These are phyloP conservation scores for Entomortierella lignicola DNA, from an alignment of 192 early-diverging fungal species.

Conservation along the genomic window DNA sequence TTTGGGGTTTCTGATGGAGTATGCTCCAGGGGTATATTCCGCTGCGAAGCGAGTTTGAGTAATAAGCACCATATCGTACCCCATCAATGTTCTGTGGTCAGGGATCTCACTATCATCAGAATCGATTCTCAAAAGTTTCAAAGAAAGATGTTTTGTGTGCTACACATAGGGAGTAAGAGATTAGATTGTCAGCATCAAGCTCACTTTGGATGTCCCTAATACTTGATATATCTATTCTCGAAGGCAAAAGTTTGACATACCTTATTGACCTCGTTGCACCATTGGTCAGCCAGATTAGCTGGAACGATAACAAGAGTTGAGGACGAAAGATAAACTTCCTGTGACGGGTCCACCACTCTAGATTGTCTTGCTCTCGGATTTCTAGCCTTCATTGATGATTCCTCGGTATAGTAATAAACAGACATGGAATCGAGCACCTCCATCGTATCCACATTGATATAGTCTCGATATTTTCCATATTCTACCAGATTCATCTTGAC, in stretches of 20 bases:
- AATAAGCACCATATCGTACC: slow-evolving; percentile 80
- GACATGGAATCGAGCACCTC: slow-evolving; percentile 56
- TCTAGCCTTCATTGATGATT: slow-evolving; percentile 18
- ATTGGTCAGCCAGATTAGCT: slow-evolving; percentile 71
- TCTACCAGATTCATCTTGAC: slow-evolving; percentile 59
- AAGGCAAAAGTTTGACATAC: slow-evolving; percentile 34
- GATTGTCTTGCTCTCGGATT: not conserved
- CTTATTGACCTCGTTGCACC: slow-evolving; percentile 84
- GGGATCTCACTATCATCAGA: slow-evolving; percentile 61
- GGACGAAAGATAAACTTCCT: slow-evolving; percentile 69
- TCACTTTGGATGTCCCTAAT: no score
- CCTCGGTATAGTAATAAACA: slow-evolving; percentile 66
- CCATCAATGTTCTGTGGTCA: slow-evolving; percentile 59
- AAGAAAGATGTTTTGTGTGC: slow-evolving; percentile 64
- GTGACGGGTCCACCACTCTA: not conserved
- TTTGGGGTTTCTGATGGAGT: slow-evolving; percentile 8
- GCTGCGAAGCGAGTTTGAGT: slow-evolving; percentile 69
- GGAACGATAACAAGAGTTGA: slow-evolving; percentile 74
- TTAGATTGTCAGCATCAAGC: no score
- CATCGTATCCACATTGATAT: slow-evolving; percentile 51
- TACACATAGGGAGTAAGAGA: slow-evolving; percentile 4
- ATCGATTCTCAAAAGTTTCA: slow-evolving; percentile 59
- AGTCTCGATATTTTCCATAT: slow-evolving; percentile 53
- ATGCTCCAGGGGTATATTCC: slow-evolving; percentile 65
- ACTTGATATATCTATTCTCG: no score